A percentile compares a stretch with the other conserved stretches of the same genome.
These are phyloP conservation scores for Allomyces macrogynus DNA, from an alignment of 192 early-diverging fungal genomes.

Conservation along the genomic window DNA sequence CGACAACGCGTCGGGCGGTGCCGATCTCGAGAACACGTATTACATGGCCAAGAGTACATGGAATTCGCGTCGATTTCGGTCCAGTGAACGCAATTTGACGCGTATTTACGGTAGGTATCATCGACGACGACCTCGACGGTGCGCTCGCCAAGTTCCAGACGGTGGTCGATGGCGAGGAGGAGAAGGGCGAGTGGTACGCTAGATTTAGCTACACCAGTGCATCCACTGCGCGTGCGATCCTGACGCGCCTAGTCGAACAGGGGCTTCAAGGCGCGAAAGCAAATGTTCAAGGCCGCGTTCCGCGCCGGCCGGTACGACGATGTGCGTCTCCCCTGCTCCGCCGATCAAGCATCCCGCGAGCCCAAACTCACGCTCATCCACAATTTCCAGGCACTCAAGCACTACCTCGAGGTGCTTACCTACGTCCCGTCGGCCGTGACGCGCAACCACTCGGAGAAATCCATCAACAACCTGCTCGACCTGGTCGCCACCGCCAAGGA, in stretches of 20 bases:
- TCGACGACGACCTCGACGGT: conserved; percentile 51
- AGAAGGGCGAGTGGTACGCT: conserved; percentile 62
- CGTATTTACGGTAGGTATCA: conserved; percentile 26
- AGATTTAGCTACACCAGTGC: neutral
- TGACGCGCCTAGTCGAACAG: conserved; percentile 13
- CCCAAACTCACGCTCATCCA: neutral
- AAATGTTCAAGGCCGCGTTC: conserved; percentile 64
- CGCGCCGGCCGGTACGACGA: conserved; percentile 37
- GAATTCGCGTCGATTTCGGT: neutral
- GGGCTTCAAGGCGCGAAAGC: conserved; percentile 79
- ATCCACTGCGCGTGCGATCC: neutral
- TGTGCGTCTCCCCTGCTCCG: conserved; percentile 14
- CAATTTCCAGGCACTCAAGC: conserved; percentile 43
- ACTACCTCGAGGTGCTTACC: conserved; percentile 52
- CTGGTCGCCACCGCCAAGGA: conserved; percentile 51
- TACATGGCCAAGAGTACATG: conserved; percentile 63
- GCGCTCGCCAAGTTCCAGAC: conserved; percentile 55
- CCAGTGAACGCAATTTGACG: neutral
- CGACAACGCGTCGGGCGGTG: conserved; percentile 33
- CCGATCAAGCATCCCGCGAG: no score
- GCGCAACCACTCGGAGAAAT: conserved; percentile 72
- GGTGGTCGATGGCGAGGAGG: conserved; percentile 57
- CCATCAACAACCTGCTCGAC: conserved; percentile 77
- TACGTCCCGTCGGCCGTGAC: conserved; percentile 60
- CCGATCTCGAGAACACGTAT: conserved; percentile 71